Conservation (phyloP, 2,329 filamentous ascomycete species). For the Pseudogymnoascus sp. region DNA sequence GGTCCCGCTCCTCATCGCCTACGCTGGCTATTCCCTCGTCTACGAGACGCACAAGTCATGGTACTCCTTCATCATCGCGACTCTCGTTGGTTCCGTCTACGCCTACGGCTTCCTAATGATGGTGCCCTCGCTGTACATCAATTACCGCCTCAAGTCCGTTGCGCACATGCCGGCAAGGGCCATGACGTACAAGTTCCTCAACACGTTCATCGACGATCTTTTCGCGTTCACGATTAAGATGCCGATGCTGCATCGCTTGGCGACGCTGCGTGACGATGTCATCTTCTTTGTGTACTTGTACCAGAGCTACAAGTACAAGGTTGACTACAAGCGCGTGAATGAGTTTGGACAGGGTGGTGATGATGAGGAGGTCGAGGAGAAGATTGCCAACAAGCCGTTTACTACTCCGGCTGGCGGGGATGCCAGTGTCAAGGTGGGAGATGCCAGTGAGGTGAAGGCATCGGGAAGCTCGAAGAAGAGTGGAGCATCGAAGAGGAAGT, state of each 20-base stretch:
- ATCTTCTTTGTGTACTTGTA: slow-evolving; percentile 99
- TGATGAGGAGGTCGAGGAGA: slow-evolving; percentile 57
- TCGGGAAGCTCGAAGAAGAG: slow-evolving; percentile 41
- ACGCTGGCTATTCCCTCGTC: slow-evolving; percentile 81
- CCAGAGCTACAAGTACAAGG: slow-evolving; percentile 84
- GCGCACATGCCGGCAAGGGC: slow-evolving; percentile 95
- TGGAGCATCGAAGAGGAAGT: slow-evolving; percentile 41
- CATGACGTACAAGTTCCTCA: slow-evolving; percentile 97
- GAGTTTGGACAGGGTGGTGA: slow-evolving; percentile 98
- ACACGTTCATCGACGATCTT: slow-evolving; percentile 97
- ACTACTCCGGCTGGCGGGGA: slow-evolving; percentile 17
- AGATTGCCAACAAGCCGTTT: slow-evolving; percentile 32
- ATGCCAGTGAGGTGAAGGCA: slow-evolving; percentile 29
- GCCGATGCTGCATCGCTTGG: slow-evolving; percentile 85
- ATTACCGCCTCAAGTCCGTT: slow-evolving; percentile 91
- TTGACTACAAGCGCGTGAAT: slow-evolving; percentile 87
- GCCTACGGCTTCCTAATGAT: slow-evolving; percentile 99
- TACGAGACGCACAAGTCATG: slow-evolving; percentile 97
- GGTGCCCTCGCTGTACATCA: slow-evolving; percentile 96
- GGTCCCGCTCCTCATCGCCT: slow-evolving; percentile 80
- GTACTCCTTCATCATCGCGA: slow-evolving; percentile 94
- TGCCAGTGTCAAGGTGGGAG: slow-evolving; percentile 16
- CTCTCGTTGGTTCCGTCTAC: slow-evolving; percentile 90
- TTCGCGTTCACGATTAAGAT: slow-evolving; percentile 99
- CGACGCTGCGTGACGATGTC: slow-evolving; percentile 87